Percentiles rank a stretch among this genome's conserved stretches.
Conservation (phyloP, 306 rosid genomes). For the Senna siamea region DNA sequence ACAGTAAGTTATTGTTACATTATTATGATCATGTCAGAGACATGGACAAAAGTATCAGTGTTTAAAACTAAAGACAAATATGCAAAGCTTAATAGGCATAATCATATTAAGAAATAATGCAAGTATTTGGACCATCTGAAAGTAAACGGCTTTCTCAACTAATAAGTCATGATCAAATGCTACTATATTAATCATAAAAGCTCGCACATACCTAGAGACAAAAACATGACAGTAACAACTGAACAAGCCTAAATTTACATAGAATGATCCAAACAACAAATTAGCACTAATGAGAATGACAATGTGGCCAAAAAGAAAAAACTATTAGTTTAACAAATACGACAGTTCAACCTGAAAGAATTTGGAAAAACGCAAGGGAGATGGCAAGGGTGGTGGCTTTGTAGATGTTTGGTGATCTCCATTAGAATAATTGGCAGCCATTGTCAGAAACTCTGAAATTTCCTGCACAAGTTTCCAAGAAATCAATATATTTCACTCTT, state of each 20-base stretch:
- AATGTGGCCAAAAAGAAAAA: constrained; percentile 22
- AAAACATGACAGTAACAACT: constrained; percentile 14
- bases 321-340: background rate
- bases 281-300: constrained; percentile 27
- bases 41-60: background rate
- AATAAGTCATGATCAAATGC: background rate
- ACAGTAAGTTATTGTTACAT: background rate
- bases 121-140: background rate
- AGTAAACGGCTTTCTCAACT: background rate
- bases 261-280: constrained; percentile 11
- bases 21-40: constrained; percentile 3
- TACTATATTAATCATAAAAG: background rate
- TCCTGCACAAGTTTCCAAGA: constrained; percentile 41
- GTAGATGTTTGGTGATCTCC: constrained; percentile 49
- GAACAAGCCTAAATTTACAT: constrained; percentile 10
- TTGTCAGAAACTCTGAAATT: constrained; percentile 37
- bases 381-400: constrained; percentile 81
- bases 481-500: constrained; percentile 12
- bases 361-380: constrained; percentile 87
- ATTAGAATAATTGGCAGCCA: constrained; percentile 70
- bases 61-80: constrained; percentile 2
- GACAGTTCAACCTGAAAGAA: constrained; percentile 68
- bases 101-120: background rate
- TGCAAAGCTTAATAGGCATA: background rate
- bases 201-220: background rate